Evolutionary conservation across 768 basidiomycete species (phyloP).

Genomic region (Vararia minispora): DNA sequence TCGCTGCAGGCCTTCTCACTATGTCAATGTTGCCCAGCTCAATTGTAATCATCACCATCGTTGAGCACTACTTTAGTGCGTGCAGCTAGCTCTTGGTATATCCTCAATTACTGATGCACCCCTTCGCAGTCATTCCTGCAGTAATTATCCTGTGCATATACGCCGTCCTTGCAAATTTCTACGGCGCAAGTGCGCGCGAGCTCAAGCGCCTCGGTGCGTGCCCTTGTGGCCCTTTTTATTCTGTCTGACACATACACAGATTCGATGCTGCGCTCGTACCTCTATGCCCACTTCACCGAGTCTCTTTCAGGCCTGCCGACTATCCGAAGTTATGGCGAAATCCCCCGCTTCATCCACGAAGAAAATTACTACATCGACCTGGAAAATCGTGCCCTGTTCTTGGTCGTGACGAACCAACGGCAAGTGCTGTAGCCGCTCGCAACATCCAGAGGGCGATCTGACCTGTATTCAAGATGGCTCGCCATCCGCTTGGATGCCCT

Average conservation of each 20-base stretch:
- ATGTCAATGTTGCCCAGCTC: constrained; percentile 40
- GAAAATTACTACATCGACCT: constrained; percentile 62
- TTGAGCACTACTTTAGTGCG: constrained; percentile 55
- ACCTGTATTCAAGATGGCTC: constrained; percentile 66
- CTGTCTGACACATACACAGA: constrained; percentile 26
- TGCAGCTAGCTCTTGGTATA: constrained; percentile 1
- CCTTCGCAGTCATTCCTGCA: constrained; percentile 37
- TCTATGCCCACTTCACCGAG: constrained; percentile 74
- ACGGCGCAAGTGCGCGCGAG: constrained; percentile 60
- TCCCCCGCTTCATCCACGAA: constrained; percentile 46
- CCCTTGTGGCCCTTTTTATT: neutral
- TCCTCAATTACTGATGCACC: neutral
- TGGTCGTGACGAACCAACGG: constrained; percentile 60
- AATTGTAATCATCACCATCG: constrained; percentile 42
- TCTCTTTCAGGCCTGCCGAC: constrained; percentile 62
- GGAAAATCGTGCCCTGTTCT: constrained; percentile 59
- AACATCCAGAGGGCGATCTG: no score
- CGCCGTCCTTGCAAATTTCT: constrained; percentile 55
- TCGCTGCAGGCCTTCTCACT: constrained; percentile 34
- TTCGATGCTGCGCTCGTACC: constrained; percentile 57
- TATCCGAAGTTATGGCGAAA: constrained; percentile 62
- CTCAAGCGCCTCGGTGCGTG: constrained; percentile 42
- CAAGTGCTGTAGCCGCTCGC: no score
- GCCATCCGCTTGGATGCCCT: constrained; percentile 61
- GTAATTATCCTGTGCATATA: constrained; percentile 48